A percentile compares a stretch with the other conserved stretches of the same genome.
Conservation (phyloP, 2,329 filamentous ascomycete species). For the Tolypocladium tropicale region DNA sequence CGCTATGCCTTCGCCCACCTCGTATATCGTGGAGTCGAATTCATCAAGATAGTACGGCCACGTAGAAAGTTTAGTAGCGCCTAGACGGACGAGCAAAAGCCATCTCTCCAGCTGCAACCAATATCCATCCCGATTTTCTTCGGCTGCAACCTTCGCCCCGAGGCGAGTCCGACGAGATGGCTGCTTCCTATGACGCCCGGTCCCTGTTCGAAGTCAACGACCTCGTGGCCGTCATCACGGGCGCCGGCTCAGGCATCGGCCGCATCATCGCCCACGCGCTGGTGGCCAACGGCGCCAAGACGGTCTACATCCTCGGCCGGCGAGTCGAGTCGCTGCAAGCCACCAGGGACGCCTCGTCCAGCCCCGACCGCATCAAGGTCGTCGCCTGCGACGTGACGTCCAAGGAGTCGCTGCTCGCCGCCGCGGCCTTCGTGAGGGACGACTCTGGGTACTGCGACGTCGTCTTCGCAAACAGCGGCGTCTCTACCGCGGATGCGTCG, state of each 20-base stretch:
- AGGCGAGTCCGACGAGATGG: background rate
- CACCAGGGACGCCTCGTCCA: constrained; percentile 8
- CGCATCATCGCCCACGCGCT: constrained; percentile 40
- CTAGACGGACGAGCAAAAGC: background rate
- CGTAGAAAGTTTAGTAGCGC: background rate
- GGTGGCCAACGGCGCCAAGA: constrained; percentile 13
- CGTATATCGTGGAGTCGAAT: background rate
- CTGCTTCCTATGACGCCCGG: constrained; percentile 6
- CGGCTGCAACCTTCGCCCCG: background rate
- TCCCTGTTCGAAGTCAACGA: constrained; percentile 40
- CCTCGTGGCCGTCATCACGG: constrained; percentile 48
- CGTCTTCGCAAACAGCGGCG: constrained; percentile 52
- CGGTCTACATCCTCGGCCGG: constrained; percentile 29
- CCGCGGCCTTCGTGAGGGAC: constrained; percentile 6
- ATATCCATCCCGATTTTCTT: background rate
- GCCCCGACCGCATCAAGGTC: constrained; percentile 20
- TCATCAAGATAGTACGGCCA: background rate
- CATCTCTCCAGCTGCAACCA: no score
- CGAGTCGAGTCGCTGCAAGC: constrained; percentile 21
- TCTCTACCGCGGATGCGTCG: constrained; percentile 1
- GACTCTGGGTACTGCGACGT: constrained; percentile 54
- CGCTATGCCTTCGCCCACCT: background rate
- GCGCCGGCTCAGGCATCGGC: constrained; percentile 46
- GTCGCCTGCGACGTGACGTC: constrained; percentile 30
- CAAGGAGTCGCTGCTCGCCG: constrained; percentile 35